Conservation (phyloP, 75 land plant genomes). For the Selaginella moellendorffii region DNA sequence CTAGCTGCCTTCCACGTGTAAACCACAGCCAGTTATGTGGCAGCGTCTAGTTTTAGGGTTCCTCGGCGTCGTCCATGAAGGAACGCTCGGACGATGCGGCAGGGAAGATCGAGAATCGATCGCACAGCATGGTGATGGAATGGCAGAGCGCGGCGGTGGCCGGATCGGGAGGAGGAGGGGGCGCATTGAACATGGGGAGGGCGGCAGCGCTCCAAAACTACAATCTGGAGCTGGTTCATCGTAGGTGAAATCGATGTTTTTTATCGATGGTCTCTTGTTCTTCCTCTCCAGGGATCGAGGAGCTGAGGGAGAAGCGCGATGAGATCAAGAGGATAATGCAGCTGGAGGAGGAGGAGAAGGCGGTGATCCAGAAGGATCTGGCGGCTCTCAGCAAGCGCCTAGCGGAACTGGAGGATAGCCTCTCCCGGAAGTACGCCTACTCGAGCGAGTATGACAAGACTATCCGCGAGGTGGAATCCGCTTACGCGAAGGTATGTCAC, state of each 20-base stretch:
- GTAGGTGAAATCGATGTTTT: background rate
- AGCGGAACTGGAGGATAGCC: constrained; percentile 17
- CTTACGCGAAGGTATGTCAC: constrained; percentile 17
- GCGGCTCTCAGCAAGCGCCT: constrained; percentile 17
- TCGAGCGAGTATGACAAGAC: constrained; percentile 21
- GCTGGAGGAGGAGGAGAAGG: constrained; percentile 25
- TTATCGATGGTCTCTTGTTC: background rate
- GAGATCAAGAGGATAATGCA: constrained; percentile 16
- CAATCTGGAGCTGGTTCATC: background rate
- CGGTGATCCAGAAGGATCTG: constrained; percentile 24
- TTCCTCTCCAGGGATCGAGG: constrained; percentile 20
- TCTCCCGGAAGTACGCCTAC: constrained; percentile 21
- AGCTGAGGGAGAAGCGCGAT: constrained; percentile 23
- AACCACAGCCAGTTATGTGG: too few species aligned
- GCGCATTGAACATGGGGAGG: background rate
- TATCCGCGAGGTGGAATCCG: constrained; percentile 20
- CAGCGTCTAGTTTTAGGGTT: too few species aligned
- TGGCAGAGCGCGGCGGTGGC: background rate
- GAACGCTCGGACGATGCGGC: too few species aligned
- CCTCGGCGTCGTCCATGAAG: too few species aligned
- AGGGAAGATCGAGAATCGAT: too few species aligned
- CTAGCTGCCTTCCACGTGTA: too few species aligned
- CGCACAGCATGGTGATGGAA: background rate
- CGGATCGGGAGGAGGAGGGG: background rate
- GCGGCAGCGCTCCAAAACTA: background rate